Evolutionary conservation across 192 early-diverging fungal genomes (phyloP), one percentile per base, ranked within the genome.

Genomic region (Chytriomyces confervae): DNA sequence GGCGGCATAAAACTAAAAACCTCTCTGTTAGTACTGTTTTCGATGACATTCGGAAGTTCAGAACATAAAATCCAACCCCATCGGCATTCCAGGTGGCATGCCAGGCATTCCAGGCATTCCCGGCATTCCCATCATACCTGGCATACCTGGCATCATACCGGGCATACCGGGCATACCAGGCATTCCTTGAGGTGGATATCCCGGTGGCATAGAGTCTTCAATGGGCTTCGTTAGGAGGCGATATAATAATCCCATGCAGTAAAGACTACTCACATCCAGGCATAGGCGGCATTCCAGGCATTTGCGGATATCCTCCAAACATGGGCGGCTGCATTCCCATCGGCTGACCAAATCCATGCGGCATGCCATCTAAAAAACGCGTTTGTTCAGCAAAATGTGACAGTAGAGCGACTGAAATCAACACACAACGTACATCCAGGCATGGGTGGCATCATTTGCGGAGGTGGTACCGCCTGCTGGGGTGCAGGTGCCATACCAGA

Each of bases 21-120:
- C 36, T 36, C 36, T 36, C 36, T 23, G 51, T 44, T n/a, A 64
- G 16, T 47, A 62, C 24, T 68, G 50, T 24, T 47, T 11, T 46
- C 16, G 24, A 27, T 27, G 0, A 27, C 24, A 27, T 27, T 27
- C 0, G 24, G 24, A 76, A 11, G 69, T 69, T 13, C 75, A 64
- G 48, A 81, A 74, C 29, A 61, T 64, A 1, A 24, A n/a, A 48
- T n/a, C 43, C 5, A 1, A 50, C 46, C n/a, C 18, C 13, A 20
- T n/a, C n/a, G 16, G 13, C 18, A 69, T 48, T 16, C 29, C 46
- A 23, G 11, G 57, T 16, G 75, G 76, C 81, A 83, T 83, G 7
- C 69, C 62, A 47, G 81, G 82, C 47, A 76, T 76, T 36, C 75
- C 53, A 57, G 53, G 57, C 81, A 83, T 83, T n/a, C 69, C 62